Evolutionary conservation across 495 filamentous ascomycete species (phyloP), one percentile per base, ranked within the genome.

Genomic region (Lasiosphaeriaceae sp.): DNA sequence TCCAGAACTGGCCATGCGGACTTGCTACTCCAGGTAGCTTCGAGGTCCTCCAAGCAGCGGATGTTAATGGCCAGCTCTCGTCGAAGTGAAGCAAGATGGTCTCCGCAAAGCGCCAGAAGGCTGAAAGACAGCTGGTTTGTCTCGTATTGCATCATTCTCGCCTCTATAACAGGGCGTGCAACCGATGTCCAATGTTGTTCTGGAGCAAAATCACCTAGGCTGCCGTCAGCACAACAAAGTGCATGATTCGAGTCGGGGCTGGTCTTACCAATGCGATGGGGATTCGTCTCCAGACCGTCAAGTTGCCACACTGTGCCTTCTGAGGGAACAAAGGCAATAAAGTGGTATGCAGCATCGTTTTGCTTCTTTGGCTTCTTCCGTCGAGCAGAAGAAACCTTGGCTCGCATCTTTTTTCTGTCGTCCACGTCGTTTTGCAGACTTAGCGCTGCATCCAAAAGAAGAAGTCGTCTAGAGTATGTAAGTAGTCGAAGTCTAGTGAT

Each of bases 301-400:
- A 98, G 85, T 58, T 90, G 89, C 90, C 92, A 98, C 16, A 96
- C 79, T 34, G 83, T 75, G 6, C 82, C 84, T 39, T 83, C 76
- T 17, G 87, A 80, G 12, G 93, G 91, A 44, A 97, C 86, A 65
- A 89, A 96, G 3, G 91, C 92, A 59, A 96, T 88, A 67, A 93
- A 98, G 64, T 98, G 94, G 61, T 86, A 94, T 1, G 77, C 82
- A 3, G 74, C 69, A 44, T 86, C 82, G 0, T 31, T 59, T 2
- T 66, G 59, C 2, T 43, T 55, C 9, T 57, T 58, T 22, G 56
- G 61, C 55, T 68, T 68, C 17, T 56, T 55, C n/a, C 34, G 23
- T 2, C 47, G 17, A 37, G 26, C 9, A 3, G 62, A 59, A 20
- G 73, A 54, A 12, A 20, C 26, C 34, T 31, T 63, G 0, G 57